Conservation (phyloP, 495 filamentous ascomycete genomes). For the Penicillium psychrofluorescens region DNA sequence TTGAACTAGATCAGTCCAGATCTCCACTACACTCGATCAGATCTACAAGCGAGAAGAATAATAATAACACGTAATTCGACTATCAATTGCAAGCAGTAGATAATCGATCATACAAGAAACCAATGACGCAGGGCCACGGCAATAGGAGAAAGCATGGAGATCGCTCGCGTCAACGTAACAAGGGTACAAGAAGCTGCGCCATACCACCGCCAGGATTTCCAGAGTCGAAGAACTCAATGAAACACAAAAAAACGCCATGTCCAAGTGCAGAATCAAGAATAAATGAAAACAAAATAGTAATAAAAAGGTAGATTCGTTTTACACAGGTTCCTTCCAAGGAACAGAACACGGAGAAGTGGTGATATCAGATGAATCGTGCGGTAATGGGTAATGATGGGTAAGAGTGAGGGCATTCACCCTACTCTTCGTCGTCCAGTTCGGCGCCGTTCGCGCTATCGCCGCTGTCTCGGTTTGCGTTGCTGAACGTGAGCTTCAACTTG, state of each 20-base stretch:
- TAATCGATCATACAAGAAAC: no score
- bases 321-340: background rate
- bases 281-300: slow-evolving; percentile 2
- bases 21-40: no score
- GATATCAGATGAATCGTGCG: no score
- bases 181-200: no score
- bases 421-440: slow-evolving; percentile 30
- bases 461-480: slow-evolving; percentile 35
- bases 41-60: no score
- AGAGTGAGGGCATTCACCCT: slow-evolving; percentile 1
- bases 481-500: slow-evolving; percentile 54
- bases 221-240: no score
- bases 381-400: no score
- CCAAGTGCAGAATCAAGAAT: background rate
- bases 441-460: slow-evolving; percentile 19
- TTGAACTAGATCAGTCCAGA: no score
- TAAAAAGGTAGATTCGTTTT: slow-evolving; percentile 4
- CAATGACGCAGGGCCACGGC: no score
- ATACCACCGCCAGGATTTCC: no score
- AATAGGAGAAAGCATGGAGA: background rate
- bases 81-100: no score
- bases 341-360: background rate
- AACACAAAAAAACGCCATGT: background rate
- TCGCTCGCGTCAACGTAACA: no score
- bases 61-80: slow-evolving; percentile 4